Base-by-base conservation (phyloP, 75 land plant species). In the Larix kaempferi region DNA sequence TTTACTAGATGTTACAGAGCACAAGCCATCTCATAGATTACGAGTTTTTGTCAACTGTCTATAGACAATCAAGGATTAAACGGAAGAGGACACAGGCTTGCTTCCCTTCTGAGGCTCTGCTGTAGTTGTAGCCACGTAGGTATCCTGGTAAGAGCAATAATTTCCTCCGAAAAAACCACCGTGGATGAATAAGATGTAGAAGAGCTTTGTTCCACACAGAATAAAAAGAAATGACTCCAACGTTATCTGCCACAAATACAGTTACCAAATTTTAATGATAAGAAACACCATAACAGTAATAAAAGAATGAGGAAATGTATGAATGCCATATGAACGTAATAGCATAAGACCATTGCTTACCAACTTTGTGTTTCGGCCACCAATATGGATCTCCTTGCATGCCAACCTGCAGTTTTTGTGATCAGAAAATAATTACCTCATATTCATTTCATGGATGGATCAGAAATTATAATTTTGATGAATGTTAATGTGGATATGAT, bases 321-420 rank as follows among this genome's bases (percentile, higher is more conserved):
- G 33, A 29, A n/a, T n/a, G n/a, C 33, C 33, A 29, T 29, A 29
- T 29, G 33, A 29, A 29, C 1, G 33, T 29, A 29, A 29, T 29
- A 29, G 33, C 33, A 29, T 29, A 29, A 29, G 33, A 29, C 1
- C 1, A 73, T 44, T 29, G 57, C 86, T 83, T 84, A 92, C 94
- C 92, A 92, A 79, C 35, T 79, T 76, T 13, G 88, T 79, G 59
- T 87, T 87, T 74, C 95, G 82, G 78, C 78, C 72, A 5, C 71
- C n/a, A 27, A 87, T 69, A 17, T 81, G 77, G 59, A 93, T 91
- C 82, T 93, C 93, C 78, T 93, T 93, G 62, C 91, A 91, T 21
- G 95, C 93, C 67, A 93, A 87, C 15, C 95, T 93, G 87, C 84
- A 85, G 5, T 1, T 5, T 29, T 27, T 33, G 39, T 0, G 37